Evolutionary conservation across 2,329 filamentous ascomycete genomes (phyloP).

Genomic region (Pseudocercospora pini-densiflorae): DNA sequence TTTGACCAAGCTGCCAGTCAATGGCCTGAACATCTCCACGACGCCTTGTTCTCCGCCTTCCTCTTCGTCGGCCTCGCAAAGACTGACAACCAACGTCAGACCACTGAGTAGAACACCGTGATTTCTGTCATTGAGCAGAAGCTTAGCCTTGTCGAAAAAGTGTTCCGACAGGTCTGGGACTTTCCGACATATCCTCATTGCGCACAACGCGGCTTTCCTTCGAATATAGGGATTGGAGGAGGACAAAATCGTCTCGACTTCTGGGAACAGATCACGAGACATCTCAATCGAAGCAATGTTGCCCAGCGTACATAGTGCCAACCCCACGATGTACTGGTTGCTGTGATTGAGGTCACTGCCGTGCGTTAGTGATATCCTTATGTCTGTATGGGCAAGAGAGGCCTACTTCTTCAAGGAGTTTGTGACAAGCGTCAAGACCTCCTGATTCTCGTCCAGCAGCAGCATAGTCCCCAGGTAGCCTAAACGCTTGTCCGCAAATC

Average conservation of each 20-base stretch:
- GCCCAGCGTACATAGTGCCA: slow-evolving; percentile 92
- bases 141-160: slow-evolving; percentile 91
- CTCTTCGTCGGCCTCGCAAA: slow-evolving; percentile 93
- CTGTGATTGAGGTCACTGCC: slow-evolving; percentile 89
- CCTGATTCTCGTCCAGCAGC: slow-evolving; percentile 95
- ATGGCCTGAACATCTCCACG: slow-evolving; percentile 85
- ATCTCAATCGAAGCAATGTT: slow-evolving; percentile 99
- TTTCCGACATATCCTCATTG: slow-evolving; percentile 98
- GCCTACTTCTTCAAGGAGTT: slow-evolving; percentile 95
- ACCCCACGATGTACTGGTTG: slow-evolving; percentile 97
- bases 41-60: slow-evolving; percentile 89
- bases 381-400: not conserved
- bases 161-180: slow-evolving; percentile 97
- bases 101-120: slow-evolving; percentile 94
- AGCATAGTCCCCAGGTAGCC: slow-evolving; percentile 97
- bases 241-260: slow-evolving; percentile 89
- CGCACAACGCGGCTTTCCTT: slow-evolving; percentile 95
- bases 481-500: slow-evolving; percentile 95
- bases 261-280: slow-evolving; percentile 94
- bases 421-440: slow-evolving; percentile 94
- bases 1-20: slow-evolving; percentile 84
- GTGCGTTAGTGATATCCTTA: slow-evolving; percentile 21
- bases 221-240: slow-evolving; percentile 98
- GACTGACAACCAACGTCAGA: slow-evolving; percentile 83
- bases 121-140: slow-evolving; percentile 88